Evolutionary conservation across 2,329 filamentous ascomycete genomes (phyloP), one percentile per base, ranked within the genome.

Genomic region (Rhinocladiella similis): DNA sequence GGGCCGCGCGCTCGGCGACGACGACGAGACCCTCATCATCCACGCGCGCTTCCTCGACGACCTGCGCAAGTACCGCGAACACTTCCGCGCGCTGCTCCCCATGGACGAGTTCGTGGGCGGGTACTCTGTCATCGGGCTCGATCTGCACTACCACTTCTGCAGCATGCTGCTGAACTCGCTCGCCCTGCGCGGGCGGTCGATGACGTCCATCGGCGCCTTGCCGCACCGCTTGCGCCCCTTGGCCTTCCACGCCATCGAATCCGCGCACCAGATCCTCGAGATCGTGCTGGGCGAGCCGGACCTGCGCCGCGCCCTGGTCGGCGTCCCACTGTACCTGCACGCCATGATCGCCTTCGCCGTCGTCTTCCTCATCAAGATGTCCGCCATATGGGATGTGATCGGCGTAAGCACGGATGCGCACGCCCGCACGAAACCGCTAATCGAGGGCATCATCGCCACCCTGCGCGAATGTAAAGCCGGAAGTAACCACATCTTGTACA

Each of bases 111-210:
- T 63, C 46, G 54, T 65, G 7, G 63, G 62, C 13, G 63, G 64
- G 52, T 65, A 65, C 50, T 62, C 63, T 19, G 60, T 60, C 33
- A 16, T 76, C 64, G 78, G 77, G 1, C 77, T 79, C 14, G 75
- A 79, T 3, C 67, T 82, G 5, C 80, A 82, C 64, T 79, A 78
- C 61, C 76, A 81, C 60, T 79, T 82, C 53, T 78, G 77, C 19
- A 80, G 79, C 59, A 77, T 82, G 46, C 77, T 81, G 59, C 72
- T 82, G 16, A 79, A 81, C 60, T 75, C 72, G 5, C 70, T 75
- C 18, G 72, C 71, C 3, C 67, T 73, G 9, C 68, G 71, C 61
- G 72, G 73, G 0, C 73, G 73, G 0, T 75, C 74, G 13, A 72
- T 76, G 65, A 73, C 75, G 60, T 73, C 70, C 2, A 62, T 59